Evolutionary conservation across 208 protist species (phyloP), one percentile per base, ranked within the genome.

Genomic region (Trypanosoma vivax): DNA sequence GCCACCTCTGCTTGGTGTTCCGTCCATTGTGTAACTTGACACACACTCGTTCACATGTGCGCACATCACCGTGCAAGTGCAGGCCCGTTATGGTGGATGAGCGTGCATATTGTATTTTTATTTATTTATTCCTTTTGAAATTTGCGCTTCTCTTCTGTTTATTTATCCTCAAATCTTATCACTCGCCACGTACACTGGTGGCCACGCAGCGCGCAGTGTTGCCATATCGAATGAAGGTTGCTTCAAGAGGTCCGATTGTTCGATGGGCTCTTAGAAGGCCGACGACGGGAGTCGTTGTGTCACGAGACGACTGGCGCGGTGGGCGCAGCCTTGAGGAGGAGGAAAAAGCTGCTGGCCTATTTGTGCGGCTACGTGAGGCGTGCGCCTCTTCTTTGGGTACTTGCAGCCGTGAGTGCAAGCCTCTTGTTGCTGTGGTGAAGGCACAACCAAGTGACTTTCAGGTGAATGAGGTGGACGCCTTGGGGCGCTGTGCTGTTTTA

Each of bases 391-490:
- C n/a, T 2, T 33, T 23, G 25, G n/a, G 11, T 13, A 21, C 19
- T 5, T n/a, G n/a, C n/a, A n/a, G n/a, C n/a, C n/a, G n/a, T n/a
- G n/a, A n/a, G n/a, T 19, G n/a, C 13, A 29, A 19, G 3, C 43
- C 52, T 39, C 61, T 50, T 35, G n/a, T 49, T 18, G 86, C 82
- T 0, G 73, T 91, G 9, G 67, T 87, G 13, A 85, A 87, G 39
- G 78, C 67, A 21, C 75, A 88, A 27, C 49, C 68, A 3, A 71
- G 54, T 16, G 87, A 94, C 46, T 77, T 74, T 33, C 87, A 94
- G 41, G 54, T 88, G n/a, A 89, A 79, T 51, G 73, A 89, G 37
- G 50, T 91, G 9, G 67, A 76, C 29, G 25, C 52, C 3, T 10
- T 23, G 27, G 80, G 71, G 0, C 31, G 13, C 35, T 60, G 59